Evolutionary conservation across 73 alveolate genomes (phyloP).

Genomic region (Symbiodinium natans): DNA sequence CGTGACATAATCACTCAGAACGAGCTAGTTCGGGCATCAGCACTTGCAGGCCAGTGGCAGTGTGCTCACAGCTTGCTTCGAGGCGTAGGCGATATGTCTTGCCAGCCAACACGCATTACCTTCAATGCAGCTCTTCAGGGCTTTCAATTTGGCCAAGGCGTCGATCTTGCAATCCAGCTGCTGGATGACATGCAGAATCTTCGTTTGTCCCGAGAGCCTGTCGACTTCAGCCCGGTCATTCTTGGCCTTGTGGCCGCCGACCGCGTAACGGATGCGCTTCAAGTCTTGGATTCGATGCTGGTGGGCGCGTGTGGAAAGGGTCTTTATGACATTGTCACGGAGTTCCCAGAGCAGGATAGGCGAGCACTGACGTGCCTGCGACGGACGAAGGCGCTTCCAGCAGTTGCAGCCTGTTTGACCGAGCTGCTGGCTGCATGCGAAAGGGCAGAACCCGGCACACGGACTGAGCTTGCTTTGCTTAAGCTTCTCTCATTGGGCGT

Average conservation of each 20-base stretch:
- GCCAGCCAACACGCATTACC: neutral
- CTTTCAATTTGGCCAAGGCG: neutral
- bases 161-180: neutral
- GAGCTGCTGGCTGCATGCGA: neutral
- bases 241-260: neutral
- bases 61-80: neutral
- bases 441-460: neutral
- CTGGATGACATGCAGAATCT: neutral
- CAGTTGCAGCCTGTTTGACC: neutral
- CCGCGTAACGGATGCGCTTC: neutral
- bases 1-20: neutral
- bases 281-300: neutral
- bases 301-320: conserved; percentile 10
- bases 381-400: neutral
- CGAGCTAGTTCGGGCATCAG: neutral
- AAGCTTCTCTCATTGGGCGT: neutral
- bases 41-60: neutral
- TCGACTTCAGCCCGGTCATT: neutral
- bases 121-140: neutral
- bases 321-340: neutral
- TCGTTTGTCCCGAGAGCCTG: neutral
- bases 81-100: neutral
- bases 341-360: neutral
- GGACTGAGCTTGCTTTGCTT: neutral
- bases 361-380: neutral